Conservation (phyloP, 2,329 filamentous ascomycete genomes). For the Colletotrichum trifolii region DNA sequence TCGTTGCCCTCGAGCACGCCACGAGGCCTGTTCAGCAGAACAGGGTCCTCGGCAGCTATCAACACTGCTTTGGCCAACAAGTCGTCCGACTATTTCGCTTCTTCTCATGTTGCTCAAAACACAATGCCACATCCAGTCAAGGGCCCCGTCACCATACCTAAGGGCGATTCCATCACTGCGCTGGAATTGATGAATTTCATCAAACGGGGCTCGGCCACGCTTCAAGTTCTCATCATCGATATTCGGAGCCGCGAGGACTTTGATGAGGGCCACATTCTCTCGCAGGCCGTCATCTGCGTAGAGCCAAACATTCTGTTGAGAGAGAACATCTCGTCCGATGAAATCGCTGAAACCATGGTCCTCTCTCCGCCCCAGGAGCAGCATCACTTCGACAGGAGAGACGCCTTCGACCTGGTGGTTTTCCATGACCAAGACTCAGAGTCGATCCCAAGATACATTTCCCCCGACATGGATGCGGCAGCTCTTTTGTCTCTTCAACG, state of each 20-base stretch:
- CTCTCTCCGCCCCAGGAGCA: conserved; percentile 81
- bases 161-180: conserved; percentile 70
- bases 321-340: conserved; percentile 70
- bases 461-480: conserved; percentile 53
- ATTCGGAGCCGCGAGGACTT: conserved; percentile 83
- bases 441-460: conserved; percentile 54
- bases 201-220: conserved; percentile 50
- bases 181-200: conserved; percentile 79
- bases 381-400: conserved; percentile 74
- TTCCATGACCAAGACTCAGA: conserved; percentile 84
- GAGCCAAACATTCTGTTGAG: conserved; percentile 81
- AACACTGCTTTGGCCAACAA: conserved; percentile 42
- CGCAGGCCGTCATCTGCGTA: conserved; percentile 86
- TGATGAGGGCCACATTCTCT: conserved; percentile 89
- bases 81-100: conserved; percentile 48
- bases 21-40: conserved; percentile 71
- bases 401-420: conserved; percentile 87
- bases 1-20: conserved; percentile 74
- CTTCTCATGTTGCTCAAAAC: conserved; percentile 42
- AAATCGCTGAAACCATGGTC: conserved; percentile 75
- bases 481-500: conserved; percentile 80
- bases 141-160: conserved; percentile 52
- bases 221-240: conserved; percentile 86
- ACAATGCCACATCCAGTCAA: conserved; percentile 39
- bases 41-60: conserved; percentile 41